Evolutionary conservation across 176 grass and related monocot genomes (phyloP), one percentile per base, ranked within the genome.

Genomic region (Phyllostachys edulis): DNA sequence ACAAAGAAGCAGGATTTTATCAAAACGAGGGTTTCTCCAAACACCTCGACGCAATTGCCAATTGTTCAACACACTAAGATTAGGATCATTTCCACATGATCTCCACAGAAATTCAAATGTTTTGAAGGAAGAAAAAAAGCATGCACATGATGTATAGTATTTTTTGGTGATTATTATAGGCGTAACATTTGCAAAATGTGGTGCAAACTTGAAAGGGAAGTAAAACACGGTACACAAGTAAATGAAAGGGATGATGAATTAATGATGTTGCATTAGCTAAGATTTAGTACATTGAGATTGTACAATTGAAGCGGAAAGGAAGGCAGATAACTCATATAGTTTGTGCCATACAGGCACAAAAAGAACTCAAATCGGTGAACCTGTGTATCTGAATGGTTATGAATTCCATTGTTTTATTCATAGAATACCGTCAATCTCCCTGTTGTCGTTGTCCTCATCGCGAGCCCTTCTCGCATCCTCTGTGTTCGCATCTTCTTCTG

Each of bases 401-500:
- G 67, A 84, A 44, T 44, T 51, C 39, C 44, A 44, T 20, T 47
- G 20, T 75, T 87, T 84, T 52, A 82, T 86, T 94, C 67, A 94
- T 41, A 91, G 89, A 70, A 94, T 54, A 17, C 85, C 92, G 16
- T 54, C 81, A 76, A 91, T 42, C 14, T 91, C 84, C 92, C 92
- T 89, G 86, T 94, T 94, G 80, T 94, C 92, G 3, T 90, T 57
- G 23, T 85, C 74, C 12, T 94, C 92, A 0, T 94, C 92, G 0
- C 83, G 64, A 74, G 66, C 45, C 63, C 47, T 88, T 24, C 75
- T 44, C 2, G 75, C 74, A 36, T 86, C 83, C 29, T 86, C 92
- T 14, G 75, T 55, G 41, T 73, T 65, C 1, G 75, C 63, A 51
- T 90, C 80, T 16, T 88, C 67, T 78, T 90, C 87, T 6, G 65